Conservation (phyloP, 1,284 basidiomycete species). For the Pseudozyma pruni region DNA sequence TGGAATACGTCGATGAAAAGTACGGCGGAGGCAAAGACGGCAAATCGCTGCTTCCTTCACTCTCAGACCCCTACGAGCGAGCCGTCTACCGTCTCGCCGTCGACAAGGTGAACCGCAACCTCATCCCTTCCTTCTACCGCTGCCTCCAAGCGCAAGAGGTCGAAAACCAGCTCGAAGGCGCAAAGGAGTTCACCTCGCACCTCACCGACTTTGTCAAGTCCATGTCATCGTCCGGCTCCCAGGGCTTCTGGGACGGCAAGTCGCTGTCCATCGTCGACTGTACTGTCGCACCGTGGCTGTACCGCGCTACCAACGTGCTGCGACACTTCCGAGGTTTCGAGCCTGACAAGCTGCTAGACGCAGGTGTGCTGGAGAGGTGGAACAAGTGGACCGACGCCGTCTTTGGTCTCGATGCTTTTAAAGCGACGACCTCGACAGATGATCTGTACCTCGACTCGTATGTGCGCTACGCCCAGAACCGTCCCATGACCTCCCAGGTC, state of each 20-base stretch:
- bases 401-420: conserved; percentile 76
- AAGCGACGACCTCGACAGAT: conserved; percentile 77
- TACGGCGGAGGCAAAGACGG: conserved; percentile 69
- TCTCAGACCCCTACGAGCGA: conserved; percentile 75
- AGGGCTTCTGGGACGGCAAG: conserved; percentile 73
- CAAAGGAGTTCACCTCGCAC: conserved; percentile 74
- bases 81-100: conserved; percentile 77
- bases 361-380: conserved; percentile 72
- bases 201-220: conserved; percentile 73
- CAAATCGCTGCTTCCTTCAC: conserved; percentile 72
- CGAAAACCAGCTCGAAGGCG: conserved; percentile 73
- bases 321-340: conserved; percentile 78
- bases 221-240: conserved; percentile 65
- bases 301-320: conserved; percentile 76
- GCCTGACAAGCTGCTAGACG: conserved; percentile 68
- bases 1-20: conserved; percentile 80
- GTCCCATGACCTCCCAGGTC: conserved; percentile 57
- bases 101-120: conserved; percentile 75
- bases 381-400: conserved; percentile 73
- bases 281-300: conserved; percentile 81
- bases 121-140: conserved; percentile 81
- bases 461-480: conserved; percentile 55
- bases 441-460: conserved; percentile 81
- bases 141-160: conserved; percentile 79
- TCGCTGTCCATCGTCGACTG: conserved; percentile 77